phyloP scores from a whole-genome alignment of 176 grass and related monocot species.

The Carex scoparia region DNA sequence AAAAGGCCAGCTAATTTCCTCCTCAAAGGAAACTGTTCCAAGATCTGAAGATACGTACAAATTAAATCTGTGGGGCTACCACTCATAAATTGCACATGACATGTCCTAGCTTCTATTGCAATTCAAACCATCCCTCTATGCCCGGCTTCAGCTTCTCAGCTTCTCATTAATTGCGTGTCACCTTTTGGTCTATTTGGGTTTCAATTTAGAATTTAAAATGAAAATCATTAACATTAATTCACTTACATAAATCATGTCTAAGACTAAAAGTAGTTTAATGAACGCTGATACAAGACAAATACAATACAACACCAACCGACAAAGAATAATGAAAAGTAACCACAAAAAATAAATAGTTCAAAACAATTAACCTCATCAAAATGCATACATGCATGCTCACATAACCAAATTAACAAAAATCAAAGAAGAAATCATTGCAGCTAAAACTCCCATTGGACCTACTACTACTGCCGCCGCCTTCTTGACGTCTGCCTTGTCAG shows the following conservation, averaged over 20 bases:
- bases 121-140: background rate
- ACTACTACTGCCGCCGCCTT: background rate
- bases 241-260: background rate
- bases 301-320: background rate
- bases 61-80: background rate
- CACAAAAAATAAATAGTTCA: conserved; percentile 11
- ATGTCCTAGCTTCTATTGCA: background rate
- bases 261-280: background rate
- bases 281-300: background rate
- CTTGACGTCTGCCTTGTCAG: conserved; percentile 50
- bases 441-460: conserved; percentile 13
- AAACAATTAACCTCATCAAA: background rate
- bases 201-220: background rate
- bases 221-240: background rate
- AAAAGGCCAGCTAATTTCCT: conserved; percentile 24
- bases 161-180: background rate
- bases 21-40: conserved; percentile 19
- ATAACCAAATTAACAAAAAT: conserved; percentile 27
- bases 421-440: conserved; percentile 21
- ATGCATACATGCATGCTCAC: conserved; percentile 8
- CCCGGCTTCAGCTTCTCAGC: background rate
- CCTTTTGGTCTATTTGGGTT: background rate
- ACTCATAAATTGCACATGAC: conserved; percentile 14
- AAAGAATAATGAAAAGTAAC: conserved; percentile 17
- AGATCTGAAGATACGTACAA: conserved; percentile 1